A percentile compares a stretch with the other conserved stretches of the same genome.
Evolutionary conservation across 2,329 filamentous ascomycete species (phyloP).

Genomic region (Cladophialophora psammophila): DNA sequence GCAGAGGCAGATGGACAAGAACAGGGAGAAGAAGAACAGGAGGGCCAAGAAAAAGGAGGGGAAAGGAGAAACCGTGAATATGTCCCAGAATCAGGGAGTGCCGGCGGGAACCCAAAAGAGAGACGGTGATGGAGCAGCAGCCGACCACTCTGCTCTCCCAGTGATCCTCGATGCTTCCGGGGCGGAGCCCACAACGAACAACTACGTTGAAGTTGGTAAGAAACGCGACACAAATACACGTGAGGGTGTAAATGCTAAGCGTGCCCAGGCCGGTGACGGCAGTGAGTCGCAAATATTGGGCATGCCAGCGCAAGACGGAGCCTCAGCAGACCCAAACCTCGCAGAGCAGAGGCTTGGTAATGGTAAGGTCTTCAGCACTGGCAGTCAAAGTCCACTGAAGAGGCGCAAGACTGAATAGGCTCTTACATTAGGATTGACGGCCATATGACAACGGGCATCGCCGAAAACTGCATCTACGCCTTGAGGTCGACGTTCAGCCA

Average conservation of each 20-base stretch:
- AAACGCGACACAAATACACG: slow-evolving; percentile 1
- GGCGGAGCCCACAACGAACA: not conserved
- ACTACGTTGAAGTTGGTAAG: slow-evolving; percentile 19
- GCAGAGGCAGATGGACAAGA: slow-evolving; percentile 5
- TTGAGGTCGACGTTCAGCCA: not conserved
- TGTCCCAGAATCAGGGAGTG: not conserved
- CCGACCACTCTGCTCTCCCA: not conserved
- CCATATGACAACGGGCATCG: not conserved
- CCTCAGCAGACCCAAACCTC: not conserved
- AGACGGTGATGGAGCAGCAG: not conserved
- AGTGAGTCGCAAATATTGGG: not conserved
- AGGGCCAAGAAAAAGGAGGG: slow-evolving; percentile 16
- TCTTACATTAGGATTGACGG: not conserved
- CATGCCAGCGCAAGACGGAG: not conserved
- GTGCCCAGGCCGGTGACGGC: slow-evolving; percentile 26
- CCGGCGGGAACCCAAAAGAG: not conserved
- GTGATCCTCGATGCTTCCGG: not conserved
- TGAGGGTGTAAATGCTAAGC: slow-evolving; percentile 27
- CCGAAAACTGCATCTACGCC: not conserved
- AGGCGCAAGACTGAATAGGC: not conserved
- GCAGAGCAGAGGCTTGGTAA: not conserved
- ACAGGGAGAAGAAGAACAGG: slow-evolving; percentile 39
- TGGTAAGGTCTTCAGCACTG: not conserved
- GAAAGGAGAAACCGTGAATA: not conserved
- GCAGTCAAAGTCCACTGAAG: not conserved